A percentile compares a stretch with the other conserved stretches of the same genome.
phyloP scores from a whole-genome alignment of 1,139 yeast species.

The Yamadazyma dendronema region DNA sequence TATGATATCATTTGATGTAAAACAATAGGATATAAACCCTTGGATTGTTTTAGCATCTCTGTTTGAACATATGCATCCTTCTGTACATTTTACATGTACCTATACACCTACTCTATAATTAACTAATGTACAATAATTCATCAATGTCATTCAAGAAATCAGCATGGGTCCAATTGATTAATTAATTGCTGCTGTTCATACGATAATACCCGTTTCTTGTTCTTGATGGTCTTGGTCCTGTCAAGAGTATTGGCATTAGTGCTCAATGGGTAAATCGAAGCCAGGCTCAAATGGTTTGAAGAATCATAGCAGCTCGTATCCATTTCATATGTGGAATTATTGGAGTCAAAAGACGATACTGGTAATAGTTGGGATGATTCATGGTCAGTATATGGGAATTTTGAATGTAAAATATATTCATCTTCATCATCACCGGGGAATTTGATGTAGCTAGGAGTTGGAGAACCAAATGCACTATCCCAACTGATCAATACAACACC shows the following conservation, averaged over 20 bases:
- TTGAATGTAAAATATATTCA: conserved; percentile 19
- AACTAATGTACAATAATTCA: neutral
- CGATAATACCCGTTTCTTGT: conserved; percentile 16
- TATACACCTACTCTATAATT: neutral
- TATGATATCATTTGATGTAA: too few species aligned
- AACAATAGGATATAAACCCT: too few species aligned
- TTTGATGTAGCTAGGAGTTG: neutral
- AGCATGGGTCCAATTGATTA: neutral
- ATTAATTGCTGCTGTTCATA: conserved; percentile 21
- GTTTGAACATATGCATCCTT: too few species aligned
- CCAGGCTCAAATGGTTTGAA: conserved; percentile 8
- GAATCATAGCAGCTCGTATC: conserved; percentile 8
- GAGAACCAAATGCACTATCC: conserved; percentile 39
- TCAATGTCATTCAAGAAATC: neutral
- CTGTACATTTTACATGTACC: too few species aligned
- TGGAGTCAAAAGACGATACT: neutral
- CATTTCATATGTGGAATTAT: conserved; percentile 10
- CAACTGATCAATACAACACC: conserved; percentile 46
- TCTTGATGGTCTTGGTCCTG: too few species aligned
- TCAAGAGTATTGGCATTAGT: too few species aligned
- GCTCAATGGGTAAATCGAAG: conserved; percentile 6
- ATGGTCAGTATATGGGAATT: conserved; percentile 22
- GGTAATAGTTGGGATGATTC: conserved; percentile 1
- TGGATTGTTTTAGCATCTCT: too few species aligned
- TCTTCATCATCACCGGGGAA: conserved; percentile 14